phyloP scores from a whole-genome alignment of 306 rosid genomes.

The Psophocarpus tetragonolobus region DNA sequence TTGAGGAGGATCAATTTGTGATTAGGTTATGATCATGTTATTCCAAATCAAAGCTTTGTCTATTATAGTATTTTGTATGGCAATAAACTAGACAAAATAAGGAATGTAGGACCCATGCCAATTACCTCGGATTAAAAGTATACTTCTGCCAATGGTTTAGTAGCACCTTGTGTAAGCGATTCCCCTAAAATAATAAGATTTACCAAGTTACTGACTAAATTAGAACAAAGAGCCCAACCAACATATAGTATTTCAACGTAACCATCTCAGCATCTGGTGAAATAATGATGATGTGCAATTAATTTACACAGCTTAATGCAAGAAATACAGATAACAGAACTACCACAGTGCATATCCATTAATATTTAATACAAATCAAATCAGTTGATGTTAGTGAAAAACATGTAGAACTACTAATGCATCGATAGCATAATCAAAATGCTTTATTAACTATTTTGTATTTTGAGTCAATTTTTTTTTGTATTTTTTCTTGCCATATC shows the following conservation, averaged over 20 bases:
- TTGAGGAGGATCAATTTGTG: constrained; percentile 7
- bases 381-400: constrained; percentile 17
- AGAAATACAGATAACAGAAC: background rate
- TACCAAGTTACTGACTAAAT: constrained; percentile 28
- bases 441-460: background rate
- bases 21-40: background rate
- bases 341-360: background rate
- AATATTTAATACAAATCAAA: constrained; percentile 13
- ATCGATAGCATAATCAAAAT: constrained; percentile 8
- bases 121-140: constrained; percentile 95
- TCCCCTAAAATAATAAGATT: constrained; percentile 59
- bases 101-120: constrained; percentile 37
- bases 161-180: constrained; percentile 89
- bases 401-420: background rate
- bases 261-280: background rate
- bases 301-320: background rate
- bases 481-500: constrained; percentile 5
- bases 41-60: background rate
- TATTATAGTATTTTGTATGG: background rate
- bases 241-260: background rate
- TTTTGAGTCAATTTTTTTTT: background rate
- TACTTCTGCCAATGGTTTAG: constrained; percentile 92
- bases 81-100: constrained; percentile 1
- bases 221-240: background rate
- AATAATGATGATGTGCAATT: background rate